Evolutionary conservation across 2,329 filamentous ascomycete genomes (phyloP).

Genomic region (Lachnellula occidentalis): DNA sequence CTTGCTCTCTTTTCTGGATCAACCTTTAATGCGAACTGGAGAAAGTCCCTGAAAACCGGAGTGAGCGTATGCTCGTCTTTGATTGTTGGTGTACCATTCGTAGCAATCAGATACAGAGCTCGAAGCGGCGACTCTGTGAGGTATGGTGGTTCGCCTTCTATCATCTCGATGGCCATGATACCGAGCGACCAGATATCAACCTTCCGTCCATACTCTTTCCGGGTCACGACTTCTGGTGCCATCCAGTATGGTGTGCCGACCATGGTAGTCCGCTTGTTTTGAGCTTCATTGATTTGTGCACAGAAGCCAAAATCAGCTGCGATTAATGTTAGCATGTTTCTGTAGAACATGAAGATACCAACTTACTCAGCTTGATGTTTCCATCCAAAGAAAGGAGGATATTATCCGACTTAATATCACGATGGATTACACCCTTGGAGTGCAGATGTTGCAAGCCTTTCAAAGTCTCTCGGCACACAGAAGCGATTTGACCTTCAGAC

Average conservation of each 20-base stretch:
- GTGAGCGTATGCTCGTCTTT: conserved; percentile 86
- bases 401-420: conserved; percentile 99
- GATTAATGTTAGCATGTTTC: conserved; percentile 29
- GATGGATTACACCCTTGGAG: conserved; percentile 95
- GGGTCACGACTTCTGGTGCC: conserved; percentile 95
- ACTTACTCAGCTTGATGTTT: conserved; percentile 93
- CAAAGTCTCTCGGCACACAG: conserved; percentile 88
- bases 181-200: conserved; percentile 98
- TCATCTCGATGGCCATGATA: conserved; percentile 99
- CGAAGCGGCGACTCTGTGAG: conserved; percentile 90
- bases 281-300: conserved; percentile 93
- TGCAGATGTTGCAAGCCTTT: conserved; percentile 91
- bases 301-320: conserved; percentile 97
- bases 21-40: conserved; percentile 89
- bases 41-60: conserved; percentile 80
- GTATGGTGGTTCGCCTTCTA: conserved; percentile 96
- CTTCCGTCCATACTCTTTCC: conserved; percentile 96
- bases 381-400: conserved; percentile 90
- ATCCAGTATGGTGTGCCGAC: conserved; percentile 99
- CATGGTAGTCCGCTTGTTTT: conserved; percentile 98
- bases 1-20: conserved; percentile 96
- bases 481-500: conserved; percentile 95
- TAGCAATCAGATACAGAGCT: conserved; percentile 92
- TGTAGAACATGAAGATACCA: neutral
- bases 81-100: conserved; percentile 89